Percentiles rank a stretch among this genome's conserved stretches.
These are phyloP conservation scores for Rhododendron ovatum DNA, from an alignment of 148 eudicot species.

Conservation along the genomic window DNA sequence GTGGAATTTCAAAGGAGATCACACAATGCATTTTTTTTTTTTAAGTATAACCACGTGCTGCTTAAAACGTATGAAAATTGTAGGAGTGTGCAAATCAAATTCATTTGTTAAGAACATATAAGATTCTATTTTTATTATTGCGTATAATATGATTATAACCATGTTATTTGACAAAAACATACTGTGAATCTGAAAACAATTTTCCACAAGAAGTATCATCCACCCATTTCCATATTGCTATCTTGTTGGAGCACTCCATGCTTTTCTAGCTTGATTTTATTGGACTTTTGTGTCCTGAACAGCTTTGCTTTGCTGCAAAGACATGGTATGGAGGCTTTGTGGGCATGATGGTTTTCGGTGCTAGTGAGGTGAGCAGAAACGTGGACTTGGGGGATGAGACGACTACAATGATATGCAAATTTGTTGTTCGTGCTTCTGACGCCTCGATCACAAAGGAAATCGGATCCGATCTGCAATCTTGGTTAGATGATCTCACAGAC, in stretches of 20 bases:
- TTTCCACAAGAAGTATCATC: background rate
- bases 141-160: background rate
- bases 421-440: constrained; percentile 90
- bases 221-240: background rate
- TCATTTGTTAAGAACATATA: background rate
- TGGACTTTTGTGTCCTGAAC: constrained; percentile 15
- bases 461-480: constrained; percentile 73
- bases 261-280: background rate
- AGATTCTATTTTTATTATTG: background rate
- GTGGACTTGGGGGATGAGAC: constrained; percentile 98
- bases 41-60: background rate
- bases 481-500: constrained; percentile 92
- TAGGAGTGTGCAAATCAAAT: background rate
- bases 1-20: background rate
- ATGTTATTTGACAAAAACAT: background rate
- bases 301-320: constrained; percentile 93
- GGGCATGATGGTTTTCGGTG: constrained; percentile 97
- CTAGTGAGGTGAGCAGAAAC: constrained; percentile 94
- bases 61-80: background rate
- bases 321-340: constrained; percentile 96
- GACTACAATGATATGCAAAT: constrained; percentile 89
- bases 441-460: constrained; percentile 85
- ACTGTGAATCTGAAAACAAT: background rate
- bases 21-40: background rate
- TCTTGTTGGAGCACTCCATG: constrained; percentile 3